phyloP scores from a whole-genome alignment of 805 yeast genomes.

The Tetrapisispora nanseiensis region DNA sequence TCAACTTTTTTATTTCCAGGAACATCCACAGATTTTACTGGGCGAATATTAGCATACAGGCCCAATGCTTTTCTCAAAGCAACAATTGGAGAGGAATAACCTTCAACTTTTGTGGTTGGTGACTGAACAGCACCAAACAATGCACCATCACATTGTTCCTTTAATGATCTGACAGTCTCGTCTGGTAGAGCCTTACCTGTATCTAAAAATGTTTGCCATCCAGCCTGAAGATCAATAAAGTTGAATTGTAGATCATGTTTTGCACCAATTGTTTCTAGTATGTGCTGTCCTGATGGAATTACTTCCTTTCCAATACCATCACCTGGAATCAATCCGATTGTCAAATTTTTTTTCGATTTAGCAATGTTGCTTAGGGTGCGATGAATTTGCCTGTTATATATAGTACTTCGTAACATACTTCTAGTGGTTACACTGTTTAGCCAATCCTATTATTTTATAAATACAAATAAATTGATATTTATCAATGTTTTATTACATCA shows the following conservation, averaged over 20 bases:
- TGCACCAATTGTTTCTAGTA: slow-evolving; percentile 75
- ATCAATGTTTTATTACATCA: no score
- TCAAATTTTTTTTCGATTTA: slow-evolving; percentile 32
- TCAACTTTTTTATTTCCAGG: slow-evolving; percentile 77
- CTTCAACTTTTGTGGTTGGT: slow-evolving; percentile 87
- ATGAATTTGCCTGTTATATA: slow-evolving; percentile 20
- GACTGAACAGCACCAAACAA: slow-evolving; percentile 96
- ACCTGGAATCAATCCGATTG: slow-evolving; percentile 80
- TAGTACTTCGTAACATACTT: slow-evolving; percentile 23
- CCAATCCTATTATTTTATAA: no score
- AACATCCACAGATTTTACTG: slow-evolving; percentile 87
- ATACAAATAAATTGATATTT: no score
- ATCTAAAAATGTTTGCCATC: slow-evolving; percentile 84
- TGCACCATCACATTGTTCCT: slow-evolving; percentile 88
- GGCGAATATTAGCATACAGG: slow-evolving; percentile 92
- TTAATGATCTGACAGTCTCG: slow-evolving; percentile 70
- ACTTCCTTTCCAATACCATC: slow-evolving; percentile 98
- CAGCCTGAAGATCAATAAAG: slow-evolving; percentile 84
- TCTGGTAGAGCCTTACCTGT: slow-evolving; percentile 97
- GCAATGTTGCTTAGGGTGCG: slow-evolving; percentile 28
- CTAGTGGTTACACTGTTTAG: no score
- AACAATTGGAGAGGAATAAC: slow-evolving; percentile 96
- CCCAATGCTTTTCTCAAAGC: slow-evolving; percentile 96
- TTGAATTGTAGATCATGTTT: slow-evolving; percentile 69
- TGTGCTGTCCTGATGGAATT: slow-evolving; percentile 89